These are phyloP conservation scores for Nitzschia palea DNA, from an alignment of 108 stramenopile species.

Conservation along the genomic window DNA sequence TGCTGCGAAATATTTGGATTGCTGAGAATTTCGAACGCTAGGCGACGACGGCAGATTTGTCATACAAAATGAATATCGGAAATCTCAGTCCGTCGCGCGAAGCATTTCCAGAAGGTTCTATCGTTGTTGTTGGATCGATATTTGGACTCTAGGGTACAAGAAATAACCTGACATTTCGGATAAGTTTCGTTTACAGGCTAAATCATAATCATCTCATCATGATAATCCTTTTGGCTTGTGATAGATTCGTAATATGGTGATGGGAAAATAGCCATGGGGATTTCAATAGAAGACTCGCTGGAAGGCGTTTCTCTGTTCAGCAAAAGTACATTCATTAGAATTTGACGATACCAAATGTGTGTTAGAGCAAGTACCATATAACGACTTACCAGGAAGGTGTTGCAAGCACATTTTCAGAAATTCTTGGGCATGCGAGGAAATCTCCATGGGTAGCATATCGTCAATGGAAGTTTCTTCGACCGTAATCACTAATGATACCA, in stretches of 20 bases:
- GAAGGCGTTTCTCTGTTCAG: conserved; percentile 62
- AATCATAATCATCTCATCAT: background rate
- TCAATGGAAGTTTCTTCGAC: conserved; percentile 56
- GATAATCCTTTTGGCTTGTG: background rate
- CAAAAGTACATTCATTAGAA: conserved; percentile 11
- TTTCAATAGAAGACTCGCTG: conserved; percentile 50
- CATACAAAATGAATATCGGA: too few species aligned
- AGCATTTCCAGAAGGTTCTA: too few species aligned
- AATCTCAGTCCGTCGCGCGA: too few species aligned
- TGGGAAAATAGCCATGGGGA: conserved; percentile 65
- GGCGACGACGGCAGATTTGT: too few species aligned
- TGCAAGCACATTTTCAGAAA: conserved; percentile 48
- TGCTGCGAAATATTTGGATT: conserved; percentile 84
- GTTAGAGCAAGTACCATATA: background rate
- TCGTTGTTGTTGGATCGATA: too few species aligned
- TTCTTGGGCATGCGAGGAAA: conserved; percentile 25
- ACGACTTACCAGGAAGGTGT: conserved; percentile 38
- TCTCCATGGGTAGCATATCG: conserved; percentile 32
- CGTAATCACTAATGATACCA: conserved; percentile 58
- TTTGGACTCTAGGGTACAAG: too few species aligned
- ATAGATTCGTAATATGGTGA: conserved; percentile 2
- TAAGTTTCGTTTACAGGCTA: too few species aligned
- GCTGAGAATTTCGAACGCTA: conserved; percentile 42
- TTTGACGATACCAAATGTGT: conserved; percentile 6
- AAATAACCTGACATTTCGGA: too few species aligned